These are phyloP conservation scores for Cucurbitaria berberidis DNA, from an alignment of 2,329 filamentous ascomycete genomes.

Conservation along the genomic window DNA sequence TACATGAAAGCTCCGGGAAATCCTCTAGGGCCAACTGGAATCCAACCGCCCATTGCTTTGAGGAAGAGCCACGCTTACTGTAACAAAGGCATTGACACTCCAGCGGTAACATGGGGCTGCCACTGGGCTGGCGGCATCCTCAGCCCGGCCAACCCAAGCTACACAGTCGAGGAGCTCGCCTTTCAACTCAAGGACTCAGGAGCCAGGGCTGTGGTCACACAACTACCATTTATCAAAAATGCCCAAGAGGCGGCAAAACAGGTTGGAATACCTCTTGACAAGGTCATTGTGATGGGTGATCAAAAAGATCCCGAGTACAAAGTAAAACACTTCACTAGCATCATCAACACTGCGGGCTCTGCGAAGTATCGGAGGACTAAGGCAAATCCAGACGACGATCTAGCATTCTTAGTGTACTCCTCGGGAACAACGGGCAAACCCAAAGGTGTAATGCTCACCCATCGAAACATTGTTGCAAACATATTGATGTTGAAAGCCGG, in stretches of 20 bases:
- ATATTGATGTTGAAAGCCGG: slow-evolving; percentile 51
- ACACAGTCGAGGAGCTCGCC: slow-evolving; percentile 81
- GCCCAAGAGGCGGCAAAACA: slow-evolving; percentile 71
- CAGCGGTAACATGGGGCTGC: slow-evolving; percentile 75
- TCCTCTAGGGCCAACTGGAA: background rate
- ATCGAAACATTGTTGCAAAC: slow-evolving; percentile 83
- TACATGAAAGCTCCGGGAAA: background rate
- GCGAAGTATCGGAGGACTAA: slow-evolving; percentile 65
- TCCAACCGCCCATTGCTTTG: background rate
- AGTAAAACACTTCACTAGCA: slow-evolving; percentile 74
- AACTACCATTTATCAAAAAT: slow-evolving; percentile 67
- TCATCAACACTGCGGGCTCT: slow-evolving; percentile 68
- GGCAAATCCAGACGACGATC: slow-evolving; percentile 68
- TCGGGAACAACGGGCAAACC: slow-evolving; percentile 90
- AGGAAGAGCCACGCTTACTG: background rate
- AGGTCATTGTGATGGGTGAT: slow-evolving; percentile 79
- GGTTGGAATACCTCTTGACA: slow-evolving; percentile 72
- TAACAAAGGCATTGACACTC: slow-evolving; percentile 70
- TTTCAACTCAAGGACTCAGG: slow-evolving; percentile 82
- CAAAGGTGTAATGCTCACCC: slow-evolving; percentile 88
- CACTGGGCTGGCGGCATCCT: slow-evolving; percentile 83
- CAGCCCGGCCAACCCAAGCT: slow-evolving; percentile 87
- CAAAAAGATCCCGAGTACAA: slow-evolving; percentile 63
- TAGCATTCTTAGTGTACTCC: slow-evolving; percentile 86
- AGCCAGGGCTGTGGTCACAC: slow-evolving; percentile 77